These are phyloP conservation scores for Besnoitia besnoiti DNA, from an alignment of 169 alveolate species.

Conservation along the genomic window DNA sequence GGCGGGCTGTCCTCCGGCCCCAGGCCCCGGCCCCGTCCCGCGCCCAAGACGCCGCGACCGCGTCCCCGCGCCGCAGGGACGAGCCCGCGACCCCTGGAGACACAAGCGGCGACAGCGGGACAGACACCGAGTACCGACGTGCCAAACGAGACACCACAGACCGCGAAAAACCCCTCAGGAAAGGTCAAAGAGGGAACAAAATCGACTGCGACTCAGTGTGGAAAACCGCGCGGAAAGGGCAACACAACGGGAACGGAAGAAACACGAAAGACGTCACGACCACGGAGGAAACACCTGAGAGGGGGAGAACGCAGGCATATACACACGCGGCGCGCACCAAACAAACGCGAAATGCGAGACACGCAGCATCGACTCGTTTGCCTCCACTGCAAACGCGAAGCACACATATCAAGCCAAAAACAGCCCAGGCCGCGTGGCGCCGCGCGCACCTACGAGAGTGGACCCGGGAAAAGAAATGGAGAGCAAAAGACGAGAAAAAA, in stretches of 20 bases:
- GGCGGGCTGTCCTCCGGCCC: background rate
- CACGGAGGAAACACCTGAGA: background rate
- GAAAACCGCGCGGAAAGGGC: too few relatives aligned
- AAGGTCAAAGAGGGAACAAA: too few relatives aligned
- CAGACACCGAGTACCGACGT: too few relatives aligned
- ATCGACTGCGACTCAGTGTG: too few relatives aligned
- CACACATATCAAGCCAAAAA: too few relatives aligned
- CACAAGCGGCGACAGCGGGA: too few relatives aligned
- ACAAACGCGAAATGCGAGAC: background rate
- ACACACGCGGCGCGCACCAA: background rate
- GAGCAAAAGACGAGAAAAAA: background rate
- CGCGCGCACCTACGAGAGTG: too few relatives aligned
- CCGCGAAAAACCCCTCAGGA: too few relatives aligned
- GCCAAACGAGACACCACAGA: background rate
- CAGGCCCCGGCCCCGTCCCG: constrained; percentile 2
- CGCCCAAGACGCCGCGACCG: constrained; percentile 4
- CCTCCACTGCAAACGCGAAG: too few relatives aligned
- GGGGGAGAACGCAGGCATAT: background rate
- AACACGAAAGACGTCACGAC: background rate
- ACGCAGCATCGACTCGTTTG: too few relatives aligned
- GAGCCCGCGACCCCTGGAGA: constrained; percentile 11
- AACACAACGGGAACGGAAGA: background rate
- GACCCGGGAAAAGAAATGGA: background rate
- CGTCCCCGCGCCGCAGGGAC: background rate
- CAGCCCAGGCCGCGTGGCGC: too few relatives aligned